phyloP scores from a whole-genome alignment of 208 protist genomes.

The Leishmania major region DNA sequence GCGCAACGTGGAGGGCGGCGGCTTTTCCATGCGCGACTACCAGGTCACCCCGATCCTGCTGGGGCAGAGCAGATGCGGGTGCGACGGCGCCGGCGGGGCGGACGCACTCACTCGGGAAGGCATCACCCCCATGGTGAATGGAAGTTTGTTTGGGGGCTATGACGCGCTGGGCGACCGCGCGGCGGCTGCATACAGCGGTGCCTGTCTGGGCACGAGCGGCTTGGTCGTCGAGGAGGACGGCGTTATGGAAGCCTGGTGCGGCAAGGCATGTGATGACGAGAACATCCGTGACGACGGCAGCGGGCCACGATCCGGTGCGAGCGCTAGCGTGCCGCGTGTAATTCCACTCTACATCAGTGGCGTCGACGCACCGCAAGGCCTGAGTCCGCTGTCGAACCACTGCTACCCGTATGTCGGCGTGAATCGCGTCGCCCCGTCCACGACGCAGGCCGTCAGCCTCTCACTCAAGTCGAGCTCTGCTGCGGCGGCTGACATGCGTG shows the following conservation, averaged over 20 bases:
- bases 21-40: slow-evolving; percentile 33
- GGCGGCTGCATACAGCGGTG: slow-evolving; percentile 11
- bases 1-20: slow-evolving; percentile 33
- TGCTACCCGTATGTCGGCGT: slow-evolving; percentile 36
- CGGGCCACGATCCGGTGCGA: not conserved
- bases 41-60: slow-evolving; percentile 16
- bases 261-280: not conserved
- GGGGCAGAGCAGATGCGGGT: not conserved
- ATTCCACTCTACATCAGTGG: slow-evolving; percentile 33
- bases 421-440: slow-evolving; percentile 11
- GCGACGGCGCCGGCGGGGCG: not conserved
- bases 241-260: slow-evolving; percentile 11
- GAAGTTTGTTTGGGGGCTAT: not conserved
- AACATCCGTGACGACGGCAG: slow-evolving; percentile 3
- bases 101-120: slow-evolving; percentile 2
- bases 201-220: slow-evolving; percentile 24
- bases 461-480: slow-evolving; percentile 21
- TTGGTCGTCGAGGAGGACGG: slow-evolving; percentile 37
- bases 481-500: slow-evolving; percentile 5
- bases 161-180: not conserved
- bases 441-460: slow-evolving; percentile 14
- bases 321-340: not conserved
- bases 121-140: not conserved
- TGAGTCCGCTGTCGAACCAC: slow-evolving; percentile 23
- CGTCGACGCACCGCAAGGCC: slow-evolving; percentile 4